Base-by-base conservation (phyloP, 352 stramenopile species). In the Halophytophthora polymorphica region DNA sequence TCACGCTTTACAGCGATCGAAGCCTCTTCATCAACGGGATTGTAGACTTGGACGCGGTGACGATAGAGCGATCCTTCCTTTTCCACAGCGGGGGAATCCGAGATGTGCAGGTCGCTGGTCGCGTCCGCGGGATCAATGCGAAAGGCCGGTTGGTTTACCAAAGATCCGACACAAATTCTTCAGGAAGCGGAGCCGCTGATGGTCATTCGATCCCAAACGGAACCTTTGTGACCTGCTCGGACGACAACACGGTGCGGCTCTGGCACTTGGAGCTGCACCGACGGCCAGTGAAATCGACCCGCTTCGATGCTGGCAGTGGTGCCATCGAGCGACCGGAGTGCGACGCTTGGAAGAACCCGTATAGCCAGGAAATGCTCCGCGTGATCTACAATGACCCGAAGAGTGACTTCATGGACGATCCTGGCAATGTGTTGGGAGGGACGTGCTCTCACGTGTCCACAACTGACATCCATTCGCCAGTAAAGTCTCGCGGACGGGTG, bases 191-290 rank as follows among this genome's bases (percentile, higher is more conserved):
- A 10, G 60, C 50, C 8, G 23, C 14, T 21, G 45, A 47, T 41
- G 59, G 52, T 1, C 45, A 59, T 4, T 53, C 49, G 15, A 48
- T 70, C 12, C 88, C 88, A 1, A 72, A 74, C 13, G 80, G 80
- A 6, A 72, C 80, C 3, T 85, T 97, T 50, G 69, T 95, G 3
- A 96, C 86, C 0, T 93, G 83, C 48, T 73, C 73, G 5, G 83
- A 91, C 21, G 89, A 97, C 56, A 91, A 94, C 48, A 96, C 88
- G 0, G 50, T 95, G 17, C 72, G 86, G 1, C 63, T 96, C 6
- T 97, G 89, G 89, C 76, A 96, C 52, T 53, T 96, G 22, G 82
- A 92, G 22, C 41, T 84, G 8, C 71, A 88, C 57, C 83, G 83
- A 54, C 52, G 67, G 47, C 50, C 58, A 42, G 39, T 45, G 13